These are phyloP conservation scores for Strobilomyces dryophilus DNA, from an alignment of 768 basidiomycete genomes.

Conservation along the genomic window DNA sequence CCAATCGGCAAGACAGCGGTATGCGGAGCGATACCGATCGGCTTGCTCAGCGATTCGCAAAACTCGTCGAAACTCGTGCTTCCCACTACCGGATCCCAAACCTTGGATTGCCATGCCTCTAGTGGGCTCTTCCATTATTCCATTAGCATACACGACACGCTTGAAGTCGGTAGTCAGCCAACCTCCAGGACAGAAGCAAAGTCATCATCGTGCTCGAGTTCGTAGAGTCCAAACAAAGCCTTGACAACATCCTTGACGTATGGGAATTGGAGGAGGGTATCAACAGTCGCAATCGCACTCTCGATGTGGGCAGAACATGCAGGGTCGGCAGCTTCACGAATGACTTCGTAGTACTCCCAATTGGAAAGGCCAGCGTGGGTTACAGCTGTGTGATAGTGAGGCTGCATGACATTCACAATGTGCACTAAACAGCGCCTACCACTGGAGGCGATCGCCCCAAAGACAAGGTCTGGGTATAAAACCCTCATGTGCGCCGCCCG, in stretches of 20 bases:
- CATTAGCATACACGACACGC: slow-evolving; percentile 4
- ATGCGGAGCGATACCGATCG: slow-evolving; percentile 31
- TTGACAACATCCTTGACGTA: slow-evolving; percentile 54
- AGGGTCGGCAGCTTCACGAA: slow-evolving; percentile 62
- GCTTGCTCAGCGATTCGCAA: slow-evolving; percentile 52
- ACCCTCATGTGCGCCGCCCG: slow-evolving; percentile 89
- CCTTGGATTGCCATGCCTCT: slow-evolving; percentile 75
- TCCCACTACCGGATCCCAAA: slow-evolving; percentile 77
- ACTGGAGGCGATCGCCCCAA: slow-evolving; percentile 84
- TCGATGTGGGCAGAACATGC: slow-evolving; percentile 57
- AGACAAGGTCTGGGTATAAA: slow-evolving; percentile 85
- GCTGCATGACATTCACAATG: neutral
- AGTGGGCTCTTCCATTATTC: slow-evolving; percentile 47
- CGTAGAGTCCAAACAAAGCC: slow-evolving; percentile 68
- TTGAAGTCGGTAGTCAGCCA: slow-evolving; percentile 19
- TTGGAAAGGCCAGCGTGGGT: slow-evolving; percentile 79
- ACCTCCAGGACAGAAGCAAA: slow-evolving; percentile 70
- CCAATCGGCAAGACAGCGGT: slow-evolving; percentile 43
- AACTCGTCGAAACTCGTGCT: slow-evolving; percentile 65
- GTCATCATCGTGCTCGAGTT: slow-evolving; percentile 69
- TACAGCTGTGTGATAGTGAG: slow-evolving; percentile 47
- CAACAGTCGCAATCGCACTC: slow-evolving; percentile 55
- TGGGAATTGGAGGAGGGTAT: slow-evolving; percentile 50
- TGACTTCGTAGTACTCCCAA: slow-evolving; percentile 88
- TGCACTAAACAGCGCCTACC: slow-evolving; percentile 39